phyloP scores from a whole-genome alignment of 305 asterid genomes.

The Vinca major region DNA sequence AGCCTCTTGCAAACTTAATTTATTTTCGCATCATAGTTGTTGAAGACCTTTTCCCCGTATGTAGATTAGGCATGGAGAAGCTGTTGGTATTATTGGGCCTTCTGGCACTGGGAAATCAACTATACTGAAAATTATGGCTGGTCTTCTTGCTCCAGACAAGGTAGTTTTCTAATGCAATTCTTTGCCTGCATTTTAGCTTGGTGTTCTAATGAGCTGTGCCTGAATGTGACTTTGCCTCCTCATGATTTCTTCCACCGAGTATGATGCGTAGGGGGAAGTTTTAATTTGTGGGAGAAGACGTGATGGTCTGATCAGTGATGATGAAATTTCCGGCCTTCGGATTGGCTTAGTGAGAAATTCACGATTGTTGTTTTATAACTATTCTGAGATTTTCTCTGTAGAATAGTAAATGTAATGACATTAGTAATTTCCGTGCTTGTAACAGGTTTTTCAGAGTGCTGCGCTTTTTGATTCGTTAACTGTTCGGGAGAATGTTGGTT shows the following conservation, averaged over 20 bases:
- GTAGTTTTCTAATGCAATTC: slow-evolving; percentile 27
- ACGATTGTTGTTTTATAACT: slow-evolving; percentile 2
- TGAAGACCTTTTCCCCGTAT: slow-evolving; percentile 14
- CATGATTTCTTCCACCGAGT: slow-evolving; percentile 16
- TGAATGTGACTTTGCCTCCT: slow-evolving; percentile 14
- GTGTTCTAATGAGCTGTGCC: slow-evolving; percentile 9
- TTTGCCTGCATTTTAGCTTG: slow-evolving; percentile 1
- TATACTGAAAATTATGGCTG: slow-evolving; percentile 91
- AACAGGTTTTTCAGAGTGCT: slow-evolving; percentile 97
- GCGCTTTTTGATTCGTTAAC: slow-evolving; percentile 98
- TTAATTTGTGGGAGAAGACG: slow-evolving; percentile 74
- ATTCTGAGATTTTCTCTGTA: slow-evolving; percentile 1
- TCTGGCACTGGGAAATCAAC: slow-evolving; percentile 99
- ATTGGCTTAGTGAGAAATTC: slow-evolving; percentile 79
- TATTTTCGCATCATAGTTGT: neutral
- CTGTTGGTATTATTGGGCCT: slow-evolving; percentile 98
- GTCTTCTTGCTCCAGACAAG: slow-evolving; percentile 98
- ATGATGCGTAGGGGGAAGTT: slow-evolving; percentile 73
- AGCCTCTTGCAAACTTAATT: neutral
- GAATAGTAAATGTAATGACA: neutral
- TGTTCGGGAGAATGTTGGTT: slow-evolving; percentile 96
- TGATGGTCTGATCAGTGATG: slow-evolving; percentile 87
- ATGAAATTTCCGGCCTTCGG: slow-evolving; percentile 90
- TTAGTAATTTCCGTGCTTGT: slow-evolving; percentile 19
- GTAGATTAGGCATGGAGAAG: slow-evolving; percentile 98